Evolutionary conservation across 2,329 filamentous ascomycete genomes (phyloP).

Genomic region (Davidsoniella neocaledoniae): DNA sequence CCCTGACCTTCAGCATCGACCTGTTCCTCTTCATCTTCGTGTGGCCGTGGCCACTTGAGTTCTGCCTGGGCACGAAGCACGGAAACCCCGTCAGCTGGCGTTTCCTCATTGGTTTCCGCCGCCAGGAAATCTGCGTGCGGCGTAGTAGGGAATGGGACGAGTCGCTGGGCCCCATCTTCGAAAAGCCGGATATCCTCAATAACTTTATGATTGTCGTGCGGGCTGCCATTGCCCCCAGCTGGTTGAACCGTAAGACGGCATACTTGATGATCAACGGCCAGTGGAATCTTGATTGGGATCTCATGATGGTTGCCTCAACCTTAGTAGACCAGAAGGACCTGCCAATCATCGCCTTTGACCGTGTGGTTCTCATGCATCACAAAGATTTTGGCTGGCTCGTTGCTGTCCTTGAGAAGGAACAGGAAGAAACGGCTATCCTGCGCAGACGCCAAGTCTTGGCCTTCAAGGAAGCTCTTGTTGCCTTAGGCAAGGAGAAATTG

Average conservation of each 20-base stretch:
- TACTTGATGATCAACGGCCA: conserved; percentile 71
- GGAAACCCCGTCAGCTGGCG: conserved; percentile 58
- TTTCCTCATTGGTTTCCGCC: conserved; percentile 55
- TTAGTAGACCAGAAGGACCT: conserved; percentile 45
- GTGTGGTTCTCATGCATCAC: conserved; percentile 51
- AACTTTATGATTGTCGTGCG: conserved; percentile 46
- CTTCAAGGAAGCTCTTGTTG: conserved; percentile 60
- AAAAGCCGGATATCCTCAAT: conserved; percentile 22
- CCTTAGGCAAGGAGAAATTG: conserved; percentile 68
- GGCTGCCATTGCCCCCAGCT: conserved; percentile 49
- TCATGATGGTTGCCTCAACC: conserved; percentile 58
- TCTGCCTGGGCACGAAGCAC: conserved; percentile 42
- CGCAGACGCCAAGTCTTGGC: conserved; percentile 57
- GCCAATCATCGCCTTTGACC: conserved; percentile 48
- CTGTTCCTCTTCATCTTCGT: conserved; percentile 51
- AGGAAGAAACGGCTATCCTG: conserved; percentile 48
- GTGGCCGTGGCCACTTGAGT: conserved; percentile 57
- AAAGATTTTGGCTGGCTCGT: conserved; percentile 49
- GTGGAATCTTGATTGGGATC: conserved; percentile 76
- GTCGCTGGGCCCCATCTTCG: conserved; percentile 36
- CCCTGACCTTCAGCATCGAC: conserved; percentile 54
- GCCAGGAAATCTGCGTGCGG: conserved; percentile 66
- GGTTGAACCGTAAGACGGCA: conserved; percentile 63
- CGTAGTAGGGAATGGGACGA: conserved; percentile 58
- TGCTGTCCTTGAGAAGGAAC: conserved; percentile 27